These are phyloP conservation scores for Edaphochlamys debaryana DNA, from an alignment of 139 green algal genomes.

Conservation along the genomic window DNA sequence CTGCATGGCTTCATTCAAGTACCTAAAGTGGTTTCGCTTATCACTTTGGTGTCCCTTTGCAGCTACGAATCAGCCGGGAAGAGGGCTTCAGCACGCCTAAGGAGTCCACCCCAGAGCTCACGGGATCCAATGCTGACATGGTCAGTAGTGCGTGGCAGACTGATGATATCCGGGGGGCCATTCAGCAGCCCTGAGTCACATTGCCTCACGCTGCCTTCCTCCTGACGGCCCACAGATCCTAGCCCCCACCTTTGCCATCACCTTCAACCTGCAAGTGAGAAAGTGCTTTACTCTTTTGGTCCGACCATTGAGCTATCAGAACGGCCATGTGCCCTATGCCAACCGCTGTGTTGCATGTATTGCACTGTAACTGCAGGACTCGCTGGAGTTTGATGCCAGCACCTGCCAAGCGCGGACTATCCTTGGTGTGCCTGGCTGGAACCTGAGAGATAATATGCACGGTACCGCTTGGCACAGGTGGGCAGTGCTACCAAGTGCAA, in stretches of 20 bases:
- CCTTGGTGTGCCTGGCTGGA: not conserved
- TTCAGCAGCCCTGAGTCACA: too few relatives aligned
- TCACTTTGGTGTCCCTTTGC: too few relatives aligned
- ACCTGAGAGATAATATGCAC: not conserved
- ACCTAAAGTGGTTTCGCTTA: too few relatives aligned
- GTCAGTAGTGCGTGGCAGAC: not conserved
- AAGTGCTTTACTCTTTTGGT: not conserved
- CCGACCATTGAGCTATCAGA: too few relatives aligned
- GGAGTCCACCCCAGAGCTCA: not conserved
- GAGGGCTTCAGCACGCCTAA: not conserved
- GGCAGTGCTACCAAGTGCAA: too few relatives aligned
- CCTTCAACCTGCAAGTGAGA: not conserved
- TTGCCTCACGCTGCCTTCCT: not conserved
- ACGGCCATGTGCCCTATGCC: too few relatives aligned
- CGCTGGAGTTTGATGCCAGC: not conserved
- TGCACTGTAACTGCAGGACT: not conserved
- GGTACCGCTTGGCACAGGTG: not conserved
- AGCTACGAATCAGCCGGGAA: not conserved
- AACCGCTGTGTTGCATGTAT: too few relatives aligned
- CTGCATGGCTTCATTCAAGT: too few relatives aligned
- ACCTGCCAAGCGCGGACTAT: not conserved
- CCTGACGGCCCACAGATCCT: not conserved
- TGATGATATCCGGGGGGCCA: too few relatives aligned
- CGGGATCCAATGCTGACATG: not conserved
- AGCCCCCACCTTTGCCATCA: not conserved